phyloP scores from a whole-genome alignment of 345 rosid species.

The Lagerstroemia speciosa region DNA sequence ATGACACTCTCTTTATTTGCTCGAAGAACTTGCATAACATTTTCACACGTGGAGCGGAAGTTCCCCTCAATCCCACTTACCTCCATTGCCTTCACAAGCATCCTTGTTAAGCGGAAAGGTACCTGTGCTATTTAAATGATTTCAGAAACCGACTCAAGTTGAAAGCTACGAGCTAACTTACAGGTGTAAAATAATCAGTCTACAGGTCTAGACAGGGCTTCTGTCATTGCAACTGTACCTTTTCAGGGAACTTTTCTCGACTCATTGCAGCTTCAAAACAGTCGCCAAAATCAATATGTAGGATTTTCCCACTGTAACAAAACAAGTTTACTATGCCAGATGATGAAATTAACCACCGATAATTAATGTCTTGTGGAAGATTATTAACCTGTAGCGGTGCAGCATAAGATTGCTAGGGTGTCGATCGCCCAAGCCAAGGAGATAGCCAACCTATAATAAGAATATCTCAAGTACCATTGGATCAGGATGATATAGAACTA shows the following conservation, averaged over 20 bases:
- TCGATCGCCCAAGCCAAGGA: constrained; percentile 98
- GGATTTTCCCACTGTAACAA: constrained; percentile 76
- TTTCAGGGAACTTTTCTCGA: constrained; percentile 96
- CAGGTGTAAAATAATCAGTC: background rate
- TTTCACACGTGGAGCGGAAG: constrained; percentile 89
- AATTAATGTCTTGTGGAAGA: background rate
- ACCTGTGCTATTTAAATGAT: constrained; percentile 37
- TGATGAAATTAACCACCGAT: background rate
- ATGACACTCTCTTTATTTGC: constrained; percentile 84
- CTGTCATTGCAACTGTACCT: constrained; percentile 31
- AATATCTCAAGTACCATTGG: background rate
- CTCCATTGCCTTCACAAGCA: constrained; percentile 99
- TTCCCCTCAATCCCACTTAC: constrained; percentile 97
- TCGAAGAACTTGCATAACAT: constrained; percentile 93
- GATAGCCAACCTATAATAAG: constrained; percentile 82
- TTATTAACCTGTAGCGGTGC: constrained; percentile 66
- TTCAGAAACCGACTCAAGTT: constrained; percentile 5
- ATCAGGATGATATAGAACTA: background rate
- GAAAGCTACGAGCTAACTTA: background rate
- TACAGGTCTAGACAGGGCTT: background rate
- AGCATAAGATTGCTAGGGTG: constrained; percentile 99
- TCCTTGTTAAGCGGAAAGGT: constrained; percentile 96
- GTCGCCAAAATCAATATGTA: constrained; percentile 99
- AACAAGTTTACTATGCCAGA: constrained; percentile 12
- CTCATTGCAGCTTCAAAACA: constrained; percentile 99